phyloP scores from a whole-genome alignment of 495 filamentous ascomycete species.

The Opeltia flavorubescens region DNA sequence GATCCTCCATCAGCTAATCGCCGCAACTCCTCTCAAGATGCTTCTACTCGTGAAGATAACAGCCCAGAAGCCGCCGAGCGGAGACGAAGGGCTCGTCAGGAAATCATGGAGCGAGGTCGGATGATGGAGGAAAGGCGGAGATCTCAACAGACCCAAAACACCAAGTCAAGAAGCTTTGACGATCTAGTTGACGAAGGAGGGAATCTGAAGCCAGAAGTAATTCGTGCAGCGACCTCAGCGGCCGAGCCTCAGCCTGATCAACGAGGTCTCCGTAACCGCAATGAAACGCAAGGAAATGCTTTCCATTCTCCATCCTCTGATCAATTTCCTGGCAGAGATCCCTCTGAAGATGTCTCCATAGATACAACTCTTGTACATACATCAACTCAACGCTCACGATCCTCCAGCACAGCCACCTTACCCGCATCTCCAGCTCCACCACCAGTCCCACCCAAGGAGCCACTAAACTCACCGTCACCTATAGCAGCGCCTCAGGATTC shows the following conservation, averaged over 20 bases:
- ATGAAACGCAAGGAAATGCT: slow-evolving; percentile 34
- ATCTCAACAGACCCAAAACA: slow-evolving; percentile 7
- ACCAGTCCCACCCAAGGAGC: background rate
- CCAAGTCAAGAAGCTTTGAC: slow-evolving; percentile 32
- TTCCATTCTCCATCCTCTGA: slow-evolving; percentile 37
- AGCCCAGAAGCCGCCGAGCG: slow-evolving; percentile 57
- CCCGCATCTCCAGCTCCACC: slow-evolving; percentile 1
- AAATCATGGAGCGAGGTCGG: slow-evolving; percentile 50
- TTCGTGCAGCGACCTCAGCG: slow-evolving; percentile 30
- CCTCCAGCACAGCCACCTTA: slow-evolving; percentile 8
- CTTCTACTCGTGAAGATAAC: slow-evolving; percentile 41
- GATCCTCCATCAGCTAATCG: slow-evolving; percentile 29
- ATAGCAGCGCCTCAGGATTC: slow-evolving; percentile 10
- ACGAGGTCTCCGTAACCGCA: slow-evolving; percentile 30
- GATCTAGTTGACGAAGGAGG: slow-evolving; percentile 41
- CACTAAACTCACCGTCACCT: slow-evolving; percentile 1
- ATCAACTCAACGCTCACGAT: background rate
- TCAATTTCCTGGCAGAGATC: slow-evolving; percentile 43
- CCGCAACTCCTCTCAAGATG: slow-evolving; percentile 20
- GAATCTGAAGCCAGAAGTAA: slow-evolving; percentile 21
- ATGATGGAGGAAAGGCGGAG: slow-evolving; percentile 27
- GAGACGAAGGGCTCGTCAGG: slow-evolving; percentile 52
- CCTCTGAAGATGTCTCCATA: slow-evolving; percentile 18
- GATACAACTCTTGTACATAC: background rate
- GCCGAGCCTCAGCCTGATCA: slow-evolving; percentile 25